These are phyloP conservation scores for Asterionellopsis glacialis DNA, from an alignment of 108 stramenopile species.

Conservation along the genomic window DNA sequence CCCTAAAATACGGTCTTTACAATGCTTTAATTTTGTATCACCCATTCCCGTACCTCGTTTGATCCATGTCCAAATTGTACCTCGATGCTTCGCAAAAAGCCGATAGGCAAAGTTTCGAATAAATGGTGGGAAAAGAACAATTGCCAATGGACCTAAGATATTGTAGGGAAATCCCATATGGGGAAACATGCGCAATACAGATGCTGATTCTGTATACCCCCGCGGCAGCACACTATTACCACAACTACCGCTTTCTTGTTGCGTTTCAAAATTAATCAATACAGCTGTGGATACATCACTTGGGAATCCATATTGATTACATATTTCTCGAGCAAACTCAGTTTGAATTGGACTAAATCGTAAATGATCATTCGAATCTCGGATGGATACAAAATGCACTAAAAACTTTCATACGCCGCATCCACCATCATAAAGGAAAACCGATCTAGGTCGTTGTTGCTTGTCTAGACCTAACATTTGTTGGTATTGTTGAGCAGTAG, in stretches of 20 bases:
- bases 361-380: constrained; percentile 30
- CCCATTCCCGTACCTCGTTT: constrained; percentile 28
- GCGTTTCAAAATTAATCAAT: constrained; percentile 8
- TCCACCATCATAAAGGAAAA: constrained; percentile 36
- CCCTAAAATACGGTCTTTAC: constrained; percentile 25
- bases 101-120: constrained; percentile 25
- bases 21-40: constrained; percentile 21
- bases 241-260: no score
- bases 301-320: constrained; percentile 12
- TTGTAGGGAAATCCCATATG: constrained; percentile 21
- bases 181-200: constrained; percentile 22
- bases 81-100: constrained; percentile 24
- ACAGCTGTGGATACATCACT: constrained; percentile 30
- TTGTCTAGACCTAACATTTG: constrained; percentile 18
- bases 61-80: constrained; percentile 26
- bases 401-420: constrained; percentile 44
- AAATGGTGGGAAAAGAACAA: constrained; percentile 19
- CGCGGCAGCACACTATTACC: neutral
- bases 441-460: constrained; percentile 12
- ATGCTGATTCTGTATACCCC: constrained; percentile 15
- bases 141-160: constrained; percentile 15
- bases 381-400: constrained; percentile 22
- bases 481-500: neutral
- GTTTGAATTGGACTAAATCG: constrained; percentile 36
- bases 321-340: constrained; percentile 19